Percentiles rank a stretch among this genome's conserved stretches.
Conservation (phyloP, 345 rosid genomes). For the Eucalyptus caleyi region DNA sequence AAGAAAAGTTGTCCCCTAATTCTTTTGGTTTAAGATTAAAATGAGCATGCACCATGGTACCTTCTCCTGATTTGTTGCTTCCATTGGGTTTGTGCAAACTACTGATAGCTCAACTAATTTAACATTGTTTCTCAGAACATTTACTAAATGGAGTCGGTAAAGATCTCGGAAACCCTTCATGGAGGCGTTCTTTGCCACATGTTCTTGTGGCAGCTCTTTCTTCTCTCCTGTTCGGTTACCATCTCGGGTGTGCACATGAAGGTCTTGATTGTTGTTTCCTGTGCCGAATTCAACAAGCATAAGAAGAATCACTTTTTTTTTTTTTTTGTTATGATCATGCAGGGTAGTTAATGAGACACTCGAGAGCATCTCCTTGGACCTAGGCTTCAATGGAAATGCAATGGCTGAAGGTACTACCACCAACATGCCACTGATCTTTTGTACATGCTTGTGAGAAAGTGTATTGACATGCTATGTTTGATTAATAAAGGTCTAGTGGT, state of each 20-base stretch:
- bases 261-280: background rate
- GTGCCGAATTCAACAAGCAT: background rate
- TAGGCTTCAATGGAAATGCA: conserved; percentile 70
- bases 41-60: background rate
- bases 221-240: conserved; percentile 83
- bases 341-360: conserved; percentile 93
- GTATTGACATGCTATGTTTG: background rate
- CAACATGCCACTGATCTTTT: background rate
- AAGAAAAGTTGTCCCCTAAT: background rate
- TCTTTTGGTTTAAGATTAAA: background rate
- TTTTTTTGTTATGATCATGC: conserved; percentile 6
- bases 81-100: background rate
- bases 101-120: conserved; percentile 1
- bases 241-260: conserved; percentile 50
- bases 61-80: background rate
- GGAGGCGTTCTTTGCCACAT: conserved; percentile 80
- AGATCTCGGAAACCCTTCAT: conserved; percentile 58
- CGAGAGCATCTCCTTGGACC: conserved; percentile 82
- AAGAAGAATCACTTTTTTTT: background rate
- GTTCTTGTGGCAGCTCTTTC: conserved; percentile 64
- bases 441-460: background rate
- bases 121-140: conserved; percentile 21
- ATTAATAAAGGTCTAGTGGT: conserved; percentile 71
- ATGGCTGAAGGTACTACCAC: conserved; percentile 69
- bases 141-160: conserved; percentile 38